These are phyloP conservation scores for Elsinoe batatas DNA, from an alignment of 2,329 filamentous ascomycete genomes.

Conservation along the genomic window DNA sequence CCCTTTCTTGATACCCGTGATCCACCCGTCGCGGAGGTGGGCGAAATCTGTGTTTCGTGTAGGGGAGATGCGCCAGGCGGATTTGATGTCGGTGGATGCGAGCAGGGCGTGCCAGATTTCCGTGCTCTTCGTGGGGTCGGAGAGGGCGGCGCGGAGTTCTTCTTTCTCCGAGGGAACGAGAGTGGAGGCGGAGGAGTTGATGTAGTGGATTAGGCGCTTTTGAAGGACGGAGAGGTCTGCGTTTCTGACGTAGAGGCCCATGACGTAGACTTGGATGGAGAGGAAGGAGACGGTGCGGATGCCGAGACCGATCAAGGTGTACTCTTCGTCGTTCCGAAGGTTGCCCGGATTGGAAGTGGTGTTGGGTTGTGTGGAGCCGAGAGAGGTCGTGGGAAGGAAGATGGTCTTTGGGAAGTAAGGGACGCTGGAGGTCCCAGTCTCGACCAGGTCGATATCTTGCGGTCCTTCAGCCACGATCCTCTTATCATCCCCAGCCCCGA, in stretches of 20 bases:
- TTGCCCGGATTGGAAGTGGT: slow-evolving; percentile 25
- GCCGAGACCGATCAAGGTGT: slow-evolving; percentile 79
- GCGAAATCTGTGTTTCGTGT: slow-evolving; percentile 91
- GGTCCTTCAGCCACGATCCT: slow-evolving; percentile 36
- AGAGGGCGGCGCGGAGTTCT: slow-evolving; percentile 55
- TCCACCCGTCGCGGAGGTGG: slow-evolving; percentile 84
- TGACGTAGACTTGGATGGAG: slow-evolving; percentile 84
- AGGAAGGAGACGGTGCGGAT: slow-evolving; percentile 85
- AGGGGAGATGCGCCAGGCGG: slow-evolving; percentile 72
- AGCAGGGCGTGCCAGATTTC: slow-evolving; percentile 66
- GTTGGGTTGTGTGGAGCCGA: slow-evolving; percentile 21
- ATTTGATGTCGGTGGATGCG: slow-evolving; percentile 57
- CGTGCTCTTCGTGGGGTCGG: slow-evolving; percentile 60
- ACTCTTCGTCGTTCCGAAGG: slow-evolving; percentile 49
- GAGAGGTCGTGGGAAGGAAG: slow-evolving; percentile 43
- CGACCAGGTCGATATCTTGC: slow-evolving; percentile 62
- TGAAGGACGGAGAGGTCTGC: slow-evolving; percentile 75
- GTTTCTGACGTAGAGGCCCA: slow-evolving; percentile 83
- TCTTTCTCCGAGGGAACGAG: slow-evolving; percentile 76
- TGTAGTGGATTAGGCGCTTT: slow-evolving; percentile 60
- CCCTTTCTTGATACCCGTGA: slow-evolving; percentile 69
- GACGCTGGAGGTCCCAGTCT: slow-evolving; percentile 72
- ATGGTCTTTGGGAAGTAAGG: slow-evolving; percentile 69
- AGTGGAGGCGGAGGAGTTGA: slow-evolving; percentile 70
- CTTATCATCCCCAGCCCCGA: slow-evolving; percentile 51